Evolutionary conservation across 2,329 filamentous ascomycete genomes (phyloP), one percentile per base, ranked within the genome.

Genomic region (Dothidotthia symphoricarpi): DNA sequence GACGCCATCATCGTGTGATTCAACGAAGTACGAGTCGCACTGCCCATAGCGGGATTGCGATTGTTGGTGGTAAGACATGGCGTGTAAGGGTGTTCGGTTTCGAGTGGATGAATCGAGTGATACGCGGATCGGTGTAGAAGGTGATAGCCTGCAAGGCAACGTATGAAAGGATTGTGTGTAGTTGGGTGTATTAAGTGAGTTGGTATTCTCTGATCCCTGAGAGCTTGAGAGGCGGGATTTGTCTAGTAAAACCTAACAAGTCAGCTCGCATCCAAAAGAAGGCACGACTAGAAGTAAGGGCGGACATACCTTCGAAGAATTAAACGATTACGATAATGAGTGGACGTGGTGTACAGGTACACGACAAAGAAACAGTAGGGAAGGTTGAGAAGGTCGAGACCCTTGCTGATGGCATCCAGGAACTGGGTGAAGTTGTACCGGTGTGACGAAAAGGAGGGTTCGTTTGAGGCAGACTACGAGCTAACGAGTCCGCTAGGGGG

Each of bases 21-120:
- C 82, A 38, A 84, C 78, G 57, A 85, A 85, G 68, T 77, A 85
- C 41, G 76, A 81, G 49, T 85, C 82, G 64, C 82, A 86, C 38
- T 79, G 77, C 53, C 81, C 80, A 64, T 78, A 81, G 54, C 70
- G 71, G 41, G 73, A 69, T 41, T 74, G 70, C 34, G 68, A 63
- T 51, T 72, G 69, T 55, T 70, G 71, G 54, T 74, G 71, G 61
- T 72, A 78, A 55, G 77, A 74, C 78, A 82, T 82, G 55, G 59
- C 76, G 61, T 48, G 58, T 75, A n/a, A n/a, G 19, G 5, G 9
- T 9, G 19, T 22, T 56, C 37, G 49, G 51, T 52, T 49, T 53
- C 49, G 45, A 64, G 73, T 75, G 68, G 68, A 56, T 56, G 72
- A 68, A 68, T 66, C 64, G 68, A 68, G 64, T 58, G 46, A 44